Base-by-base conservation (phyloP, 768 basidiomycete species). In the Tulasnella sp. region DNA sequence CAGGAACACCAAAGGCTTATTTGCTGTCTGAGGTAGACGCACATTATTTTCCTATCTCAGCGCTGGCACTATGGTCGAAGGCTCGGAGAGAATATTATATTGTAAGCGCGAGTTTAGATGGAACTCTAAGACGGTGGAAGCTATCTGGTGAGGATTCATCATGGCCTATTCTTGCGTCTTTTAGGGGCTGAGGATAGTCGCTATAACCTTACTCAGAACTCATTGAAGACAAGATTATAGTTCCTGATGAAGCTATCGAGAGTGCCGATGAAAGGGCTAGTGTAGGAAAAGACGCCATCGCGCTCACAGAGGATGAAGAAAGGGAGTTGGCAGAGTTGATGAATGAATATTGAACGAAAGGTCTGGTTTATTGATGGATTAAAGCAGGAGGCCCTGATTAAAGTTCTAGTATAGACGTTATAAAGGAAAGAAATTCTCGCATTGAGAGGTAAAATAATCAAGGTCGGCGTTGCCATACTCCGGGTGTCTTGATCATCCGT, bases 1-100 rank as follows among this genome's bases (percentile, higher is more conserved):
- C 24, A 20, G 35, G 53, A 24, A 44, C 0, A n/a, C n/a, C n/a
- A n/a, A n/a, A n/a, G 58, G 59, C 49, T 31, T 41, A 33, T 53
- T 64, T 86, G 25, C 63, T 90, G n/a, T 69, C 72, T 24, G 77
- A 79, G 58, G 66, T 86, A 9, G 86, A 95, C 58, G 91, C 77
- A 5, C 93, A 96, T 61, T 88, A 82, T 77, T 88, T 88, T 58
- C 88, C 95, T 58, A 79, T 96, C 13, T 83, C 77, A 3, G 77
- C 74, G 4, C 65, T 98, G 45, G 72, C 73, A 25, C 66, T 81
- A 9, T 95, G 90, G 89, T 66, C 74, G 58, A 72, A 79, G 29
- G 31, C 15, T 8, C 31, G 31, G 6, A 22, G 15, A 16, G 51
- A 53, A 3, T 22, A 9, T 13, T 91, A 85, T 82, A 71, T 96